Conservation (phyloP, 129 eudicot genomes). For the Deinandra increscens region DNA sequence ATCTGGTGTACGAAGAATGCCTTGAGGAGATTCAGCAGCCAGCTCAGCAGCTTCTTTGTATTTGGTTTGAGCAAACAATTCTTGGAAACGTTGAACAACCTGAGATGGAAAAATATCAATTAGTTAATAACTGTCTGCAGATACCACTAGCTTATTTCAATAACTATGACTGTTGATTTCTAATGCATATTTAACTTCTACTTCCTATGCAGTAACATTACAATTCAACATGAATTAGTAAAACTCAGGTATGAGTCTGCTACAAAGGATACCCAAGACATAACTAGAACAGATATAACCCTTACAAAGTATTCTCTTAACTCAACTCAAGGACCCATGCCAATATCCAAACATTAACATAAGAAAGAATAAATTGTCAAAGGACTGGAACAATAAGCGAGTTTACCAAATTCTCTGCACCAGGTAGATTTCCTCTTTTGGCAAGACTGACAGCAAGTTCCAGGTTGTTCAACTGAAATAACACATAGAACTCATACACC, state of each 20-base stretch:
- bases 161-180: constrained; percentile 1
- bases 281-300: neutral
- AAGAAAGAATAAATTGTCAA: neutral
- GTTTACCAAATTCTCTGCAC: constrained; percentile 97
- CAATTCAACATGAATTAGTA: neutral
- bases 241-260: constrained; percentile 1
- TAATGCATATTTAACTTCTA: neutral
- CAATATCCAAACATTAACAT: constrained; percentile 16
- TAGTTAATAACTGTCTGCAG: constrained; percentile 10
- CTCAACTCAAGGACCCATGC: neutral
- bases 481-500: neutral
- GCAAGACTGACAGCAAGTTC: constrained; percentile 99
- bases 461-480: constrained; percentile 82
- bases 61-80: constrained; percentile 96
- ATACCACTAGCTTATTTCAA: neutral
- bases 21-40: constrained; percentile 99
- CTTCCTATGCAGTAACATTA: constrained; percentile 7
- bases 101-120: constrained; percentile 32
- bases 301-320: neutral
- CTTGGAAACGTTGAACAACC: constrained; percentile 99
- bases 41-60: constrained; percentile 99
- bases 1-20: constrained; percentile 97
- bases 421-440: constrained; percentile 98
- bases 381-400: constrained; percentile 12
- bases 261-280: constrained; percentile 3